Conservation (phyloP, 2,329 filamentous ascomycete species). For the Fusarium foetens region DNA sequence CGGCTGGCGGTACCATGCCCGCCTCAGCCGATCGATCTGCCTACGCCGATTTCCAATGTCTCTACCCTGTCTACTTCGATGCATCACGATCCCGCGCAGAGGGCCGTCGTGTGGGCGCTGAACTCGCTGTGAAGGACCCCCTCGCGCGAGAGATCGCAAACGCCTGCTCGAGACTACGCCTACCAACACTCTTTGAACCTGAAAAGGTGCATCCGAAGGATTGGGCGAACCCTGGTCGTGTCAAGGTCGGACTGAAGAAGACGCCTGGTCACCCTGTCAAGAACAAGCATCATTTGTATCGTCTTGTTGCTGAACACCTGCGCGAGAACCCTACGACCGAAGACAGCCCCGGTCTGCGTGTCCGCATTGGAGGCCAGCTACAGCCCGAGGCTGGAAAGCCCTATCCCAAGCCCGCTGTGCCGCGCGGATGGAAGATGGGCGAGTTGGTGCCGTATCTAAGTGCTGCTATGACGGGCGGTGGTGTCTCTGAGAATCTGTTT, state of each 20-base stretch:
- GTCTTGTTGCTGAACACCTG: conserved; percentile 81
- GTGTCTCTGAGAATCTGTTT: conserved; percentile 92
- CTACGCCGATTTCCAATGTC: conserved; percentile 83
- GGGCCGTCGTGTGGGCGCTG: conserved; percentile 79
- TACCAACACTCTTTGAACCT: conserved; percentile 85
- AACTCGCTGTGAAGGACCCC: conserved; percentile 83
- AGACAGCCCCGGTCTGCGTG: conserved; percentile 71
- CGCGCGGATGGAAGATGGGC: conserved; percentile 91
- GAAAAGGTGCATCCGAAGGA: conserved; percentile 95
- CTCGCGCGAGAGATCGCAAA: conserved; percentile 89
- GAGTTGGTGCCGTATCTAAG: conserved; percentile 87
- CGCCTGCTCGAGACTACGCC: conserved; percentile 78
- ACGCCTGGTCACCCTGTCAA: conserved; percentile 58
- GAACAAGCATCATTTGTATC: conserved; percentile 88
- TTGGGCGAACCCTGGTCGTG: conserved; percentile 95
- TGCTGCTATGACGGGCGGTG: conserved; percentile 89
- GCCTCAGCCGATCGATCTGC: conserved; percentile 60
- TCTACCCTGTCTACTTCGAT: conserved; percentile 98
- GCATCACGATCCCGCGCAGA: conserved; percentile 76
- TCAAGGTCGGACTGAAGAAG: conserved; percentile 75
- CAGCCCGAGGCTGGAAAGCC: conserved; percentile 69
- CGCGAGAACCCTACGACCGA: conserved; percentile 81
- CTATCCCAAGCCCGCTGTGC: conserved; percentile 78
- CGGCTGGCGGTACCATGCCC: conserved; percentile 44
- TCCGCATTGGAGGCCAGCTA: conserved; percentile 79